Evolutionary conservation across 2,329 filamentous ascomycete genomes (phyloP), one percentile per base, ranked within the genome.

Genomic region (Scytalidium sp.): DNA sequence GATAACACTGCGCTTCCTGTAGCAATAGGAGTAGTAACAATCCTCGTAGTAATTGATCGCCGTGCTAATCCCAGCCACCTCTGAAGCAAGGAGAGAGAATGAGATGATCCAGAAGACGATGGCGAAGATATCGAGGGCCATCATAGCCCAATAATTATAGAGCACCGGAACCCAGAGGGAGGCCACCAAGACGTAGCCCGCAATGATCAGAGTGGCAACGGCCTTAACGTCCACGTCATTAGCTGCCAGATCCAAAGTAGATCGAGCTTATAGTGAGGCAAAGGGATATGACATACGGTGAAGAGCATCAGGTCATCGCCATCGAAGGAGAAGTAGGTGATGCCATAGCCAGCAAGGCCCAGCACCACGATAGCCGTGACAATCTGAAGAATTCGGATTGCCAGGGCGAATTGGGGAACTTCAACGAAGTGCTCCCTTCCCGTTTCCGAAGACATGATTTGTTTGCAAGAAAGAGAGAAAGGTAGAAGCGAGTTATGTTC

Each of bases 141-240:
- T 62, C 7, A 77, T 67, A 21, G 75, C 74, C 72, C 76, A 80
- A 64, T 76, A 76, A 62, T 81, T 82, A 64, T 75, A 80, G 19
- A 69, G 57, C 2, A 62, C 61, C n/a, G 55, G 44, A 2, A 23
- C 19, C 17, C 20, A 25, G 3, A 29, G 47, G 3, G 22, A 65
- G n/a, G 74, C 70, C 15, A 74, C 63, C 10, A 79, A 60, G 45
- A 72, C 65, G 65, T 80, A 83, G 52, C 73, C 64, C 43, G 67
- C 68, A 29, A 69, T 63, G 50, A 75, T 65, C 15, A 81, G 43
- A 4, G 75, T 76, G 23, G 68, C 67, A 39, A 79, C 50, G 65
- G 54, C 52, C 56, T 55, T 40, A n/a, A 10, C 2, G 22, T 27
- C n/a, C 32, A 4, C 32, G 15, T 47, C 41, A 49, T 45, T 19